These are phyloP conservation scores for Acacia melanoxylon DNA, from an alignment of 306 rosid species.

Conservation along the genomic window DNA sequence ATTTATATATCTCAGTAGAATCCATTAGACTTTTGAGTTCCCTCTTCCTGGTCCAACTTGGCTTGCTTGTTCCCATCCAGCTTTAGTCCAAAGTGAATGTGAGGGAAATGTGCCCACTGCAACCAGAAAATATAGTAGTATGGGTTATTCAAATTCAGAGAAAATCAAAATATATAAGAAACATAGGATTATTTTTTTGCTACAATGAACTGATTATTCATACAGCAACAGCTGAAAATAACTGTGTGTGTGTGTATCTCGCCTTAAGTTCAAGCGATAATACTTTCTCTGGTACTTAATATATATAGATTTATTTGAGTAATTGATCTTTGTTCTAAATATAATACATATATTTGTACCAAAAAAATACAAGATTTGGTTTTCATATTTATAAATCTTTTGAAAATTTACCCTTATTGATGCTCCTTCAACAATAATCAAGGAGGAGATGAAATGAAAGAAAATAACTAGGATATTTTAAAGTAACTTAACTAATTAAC, in stretches of 20 bases:
- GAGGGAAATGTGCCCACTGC: slow-evolving; percentile 99
- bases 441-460: no score
- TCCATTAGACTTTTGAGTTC: slow-evolving; percentile 58
- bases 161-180: background rate
- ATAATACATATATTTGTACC: no score
- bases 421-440: no score
- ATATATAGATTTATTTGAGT: no score
- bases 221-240: background rate
- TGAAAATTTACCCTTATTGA: no score
- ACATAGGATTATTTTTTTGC: background rate
- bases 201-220: background rate
- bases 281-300: no score
- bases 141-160: background rate
- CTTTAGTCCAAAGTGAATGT: slow-evolving; percentile 86
- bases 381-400: no score
- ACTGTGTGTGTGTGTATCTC: background rate
- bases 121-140: background rate
- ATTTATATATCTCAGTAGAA: slow-evolving; percentile 48
- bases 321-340: no score
- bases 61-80: slow-evolving; percentile 70
- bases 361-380: no score
- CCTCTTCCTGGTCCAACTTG: slow-evolving; percentile 65
- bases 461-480: no score
- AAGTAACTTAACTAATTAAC: no score
- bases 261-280: background rate